These are phyloP conservation scores for Candida mesenterica DNA, from an alignment of 1,139 yeast genomes.

Conservation along the genomic window DNA sequence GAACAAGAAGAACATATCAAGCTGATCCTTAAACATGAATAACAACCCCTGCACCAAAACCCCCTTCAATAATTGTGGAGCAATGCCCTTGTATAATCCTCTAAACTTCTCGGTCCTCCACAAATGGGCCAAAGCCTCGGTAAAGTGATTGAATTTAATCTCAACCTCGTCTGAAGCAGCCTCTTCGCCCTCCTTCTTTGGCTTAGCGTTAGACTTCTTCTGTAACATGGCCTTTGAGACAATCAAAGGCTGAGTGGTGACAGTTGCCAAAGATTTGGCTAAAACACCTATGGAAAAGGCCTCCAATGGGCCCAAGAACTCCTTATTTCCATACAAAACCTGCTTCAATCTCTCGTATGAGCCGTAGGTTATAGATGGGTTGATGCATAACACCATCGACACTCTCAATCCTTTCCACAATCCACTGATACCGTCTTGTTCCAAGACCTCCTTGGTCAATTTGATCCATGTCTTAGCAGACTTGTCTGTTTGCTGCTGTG, in stretches of 20 bases:
- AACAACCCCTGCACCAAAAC: conserved; percentile 82
- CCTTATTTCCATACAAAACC: conserved; percentile 46
- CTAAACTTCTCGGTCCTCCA: conserved; percentile 48
- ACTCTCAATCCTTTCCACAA: conserved; percentile 87
- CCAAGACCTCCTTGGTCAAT: conserved; percentile 54
- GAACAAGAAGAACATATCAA: conserved; percentile 44
- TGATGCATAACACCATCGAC: conserved; percentile 71
- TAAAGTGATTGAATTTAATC: conserved; percentile 47
- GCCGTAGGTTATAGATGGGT: conserved; percentile 88
- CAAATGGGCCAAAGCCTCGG: conserved; percentile 51
- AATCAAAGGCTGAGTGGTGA: conserved; percentile 81
- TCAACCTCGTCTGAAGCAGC: conserved; percentile 36
- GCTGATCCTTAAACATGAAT: conserved; percentile 78
- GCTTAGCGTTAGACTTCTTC: conserved; percentile 37
- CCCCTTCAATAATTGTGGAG: conserved; percentile 81
- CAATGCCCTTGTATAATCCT: conserved; percentile 74
- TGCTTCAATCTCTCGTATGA: conserved; percentile 70
- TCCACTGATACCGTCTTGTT: conserved; percentile 70
- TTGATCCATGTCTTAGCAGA: conserved; percentile 40
- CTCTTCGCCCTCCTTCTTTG: conserved; percentile 17
- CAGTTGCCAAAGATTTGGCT: conserved; percentile 78
- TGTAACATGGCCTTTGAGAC: conserved; percentile 83
- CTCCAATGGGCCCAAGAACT: conserved; percentile 59
- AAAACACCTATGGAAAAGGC: conserved; percentile 74
- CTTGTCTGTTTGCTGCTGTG: conserved; percentile 74